Base-by-base conservation (phyloP, 2,329 filamentous ascomycete genomes). In the Colletotrichum higginsianum region DNA sequence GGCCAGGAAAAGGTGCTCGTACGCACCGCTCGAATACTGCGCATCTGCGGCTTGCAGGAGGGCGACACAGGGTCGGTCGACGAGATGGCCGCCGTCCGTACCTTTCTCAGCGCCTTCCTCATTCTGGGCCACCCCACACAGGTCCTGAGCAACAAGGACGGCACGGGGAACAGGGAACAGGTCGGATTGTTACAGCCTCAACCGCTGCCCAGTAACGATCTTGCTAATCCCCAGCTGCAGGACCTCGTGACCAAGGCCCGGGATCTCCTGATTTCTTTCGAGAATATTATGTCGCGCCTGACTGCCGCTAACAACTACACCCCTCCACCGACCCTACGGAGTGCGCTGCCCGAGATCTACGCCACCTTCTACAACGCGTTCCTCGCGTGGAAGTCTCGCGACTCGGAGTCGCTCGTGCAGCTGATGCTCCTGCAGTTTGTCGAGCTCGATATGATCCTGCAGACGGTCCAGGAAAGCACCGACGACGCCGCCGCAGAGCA, bases 371-470 rank as follows among this genome's bases (percentile, higher is more conserved):
- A 92, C 76, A 92, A 93, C 64, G 93, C 93, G 1, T 95, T 96
- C 77, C 93, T 94, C 72, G 91, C 93, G 4, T 96, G 94, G 94
- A 94, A 95, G 81, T 91, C 93, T 2, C 89, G 93, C 63, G 94
- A 96, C 78, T 94, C 93, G 0, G 91, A 91, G 65, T 91, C 93
- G 0, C 84, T 96, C 5, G 90, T 96, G 63, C 92, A 95, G 76
- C 92, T 94, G 66, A 95, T 96, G 93, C 87, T 96, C n/a, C 88
- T 94, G 77, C 93, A 94, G 74, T 95, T 96, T 80, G 93, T 95
- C 21, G 93, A 95, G 78, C 87, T 96, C 2, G 94, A 96, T 77
- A 92, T 92, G 46, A 96, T 96, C 58, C 93, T 93, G 86, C 92
- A 95, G 78, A 93, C 92, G 3, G 93, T 96, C 79, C 95, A 94